These are phyloP conservation scores for Exophiala alcalophila DNA, from an alignment of 2,329 filamentous ascomycete species.

Conservation along the genomic window DNA sequence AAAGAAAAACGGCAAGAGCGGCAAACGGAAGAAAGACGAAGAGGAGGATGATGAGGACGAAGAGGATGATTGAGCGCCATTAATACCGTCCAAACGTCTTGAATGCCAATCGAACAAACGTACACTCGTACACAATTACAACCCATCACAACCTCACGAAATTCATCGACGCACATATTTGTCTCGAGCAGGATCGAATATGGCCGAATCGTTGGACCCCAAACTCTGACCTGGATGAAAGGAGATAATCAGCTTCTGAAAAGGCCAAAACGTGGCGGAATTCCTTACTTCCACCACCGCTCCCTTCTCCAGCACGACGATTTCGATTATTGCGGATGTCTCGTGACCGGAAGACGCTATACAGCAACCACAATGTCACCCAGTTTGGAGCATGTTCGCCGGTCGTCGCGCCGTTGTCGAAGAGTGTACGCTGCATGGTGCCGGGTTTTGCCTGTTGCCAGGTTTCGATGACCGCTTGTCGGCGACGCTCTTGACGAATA, in stretches of 20 bases:
- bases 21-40: constrained; percentile 37
- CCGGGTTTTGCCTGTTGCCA: constrained; percentile 40
- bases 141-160: constrained; percentile 1
- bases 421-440: constrained; percentile 39
- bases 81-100: constrained; percentile 15
- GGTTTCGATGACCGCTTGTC: constrained; percentile 43
- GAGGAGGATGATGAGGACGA: constrained; percentile 34
- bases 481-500: constrained; percentile 43
- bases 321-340: constrained; percentile 48
- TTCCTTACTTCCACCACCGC: constrained; percentile 22
- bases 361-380: constrained; percentile 47
- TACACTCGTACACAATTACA: constrained; percentile 15
- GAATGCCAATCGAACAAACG: constrained; percentile 10
- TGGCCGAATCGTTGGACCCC: constrained; percentile 19
- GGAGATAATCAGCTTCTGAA: constrained; percentile 1
- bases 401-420: constrained; percentile 41
- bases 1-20: constrained; percentile 38
- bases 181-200: constrained; percentile 26
- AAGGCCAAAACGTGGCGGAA: not conserved
- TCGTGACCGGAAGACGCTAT: constrained; percentile 48
- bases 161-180: constrained; percentile 26
- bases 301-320: constrained; percentile 34
- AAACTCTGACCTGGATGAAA: constrained; percentile 19
- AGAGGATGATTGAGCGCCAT: constrained; percentile 22
- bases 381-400: constrained; percentile 48